A percentile compares a stretch with the other conserved stretches of the same genome.
These are phyloP conservation scores for Apiosordaria backusii DNA, from an alignment of 495 filamentous ascomycete species.

Conservation along the genomic window DNA sequence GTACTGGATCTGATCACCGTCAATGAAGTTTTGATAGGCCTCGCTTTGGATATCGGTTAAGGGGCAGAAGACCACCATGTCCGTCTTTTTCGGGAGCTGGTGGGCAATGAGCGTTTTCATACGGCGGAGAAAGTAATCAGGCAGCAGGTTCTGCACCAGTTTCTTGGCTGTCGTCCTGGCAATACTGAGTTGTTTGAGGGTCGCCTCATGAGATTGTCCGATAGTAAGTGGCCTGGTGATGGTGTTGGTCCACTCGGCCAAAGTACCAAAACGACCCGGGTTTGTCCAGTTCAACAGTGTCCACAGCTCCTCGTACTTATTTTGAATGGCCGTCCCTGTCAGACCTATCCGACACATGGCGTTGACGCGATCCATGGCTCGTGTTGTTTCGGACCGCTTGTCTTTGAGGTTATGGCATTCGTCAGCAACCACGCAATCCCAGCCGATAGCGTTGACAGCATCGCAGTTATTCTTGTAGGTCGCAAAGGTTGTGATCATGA, in stretches of 20 bases:
- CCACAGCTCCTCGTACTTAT: constrained; percentile 97
- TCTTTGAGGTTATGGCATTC: constrained; percentile 95
- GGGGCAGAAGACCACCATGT: constrained; percentile 92
- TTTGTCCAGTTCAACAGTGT: constrained; percentile 96
- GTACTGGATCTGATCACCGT: constrained; percentile 64
- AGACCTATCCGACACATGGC: constrained; percentile 89
- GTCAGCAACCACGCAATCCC: constrained; percentile 97
- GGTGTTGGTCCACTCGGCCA: constrained; percentile 69
- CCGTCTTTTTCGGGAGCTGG: constrained; percentile 93
- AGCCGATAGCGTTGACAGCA: constrained; percentile 77
- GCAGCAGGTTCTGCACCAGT: constrained; percentile 82
- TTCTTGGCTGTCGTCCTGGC: constrained; percentile 80
- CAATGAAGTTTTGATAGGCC: constrained; percentile 79
- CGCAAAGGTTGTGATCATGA: constrained; percentile 89
- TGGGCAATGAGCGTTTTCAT: constrained; percentile 92
- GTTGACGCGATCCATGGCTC: constrained; percentile 88
- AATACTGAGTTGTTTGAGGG: constrained; percentile 70
- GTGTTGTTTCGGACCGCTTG: constrained; percentile 67
- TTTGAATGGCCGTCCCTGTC: constrained; percentile 96
- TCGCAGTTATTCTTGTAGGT: constrained; percentile 78
- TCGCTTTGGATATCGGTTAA: constrained; percentile 77
- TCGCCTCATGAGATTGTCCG: constrained; percentile 91
- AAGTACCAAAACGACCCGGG: constrained; percentile 78
- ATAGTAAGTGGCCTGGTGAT: constrained; percentile 77
- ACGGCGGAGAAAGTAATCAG: constrained; percentile 85